These are phyloP conservation scores for Penicillium sp. DNA, from an alignment of 2,329 filamentous ascomycete genomes.

Conservation along the genomic window DNA sequence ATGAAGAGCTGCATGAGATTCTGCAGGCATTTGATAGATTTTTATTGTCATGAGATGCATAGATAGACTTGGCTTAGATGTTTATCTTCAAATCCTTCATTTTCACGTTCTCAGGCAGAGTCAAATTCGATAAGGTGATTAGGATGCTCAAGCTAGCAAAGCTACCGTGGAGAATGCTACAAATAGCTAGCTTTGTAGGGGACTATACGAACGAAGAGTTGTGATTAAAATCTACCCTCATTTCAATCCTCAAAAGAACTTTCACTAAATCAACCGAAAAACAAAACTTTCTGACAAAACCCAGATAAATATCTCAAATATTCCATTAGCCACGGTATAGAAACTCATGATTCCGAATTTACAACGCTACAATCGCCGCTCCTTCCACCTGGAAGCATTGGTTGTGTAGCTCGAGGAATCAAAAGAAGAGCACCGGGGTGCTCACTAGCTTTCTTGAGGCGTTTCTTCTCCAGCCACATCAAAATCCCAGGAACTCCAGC, in stretches of 20 bases:
- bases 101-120: background rate
- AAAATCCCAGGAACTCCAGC: conserved; percentile 29
- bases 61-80: background rate
- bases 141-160: background rate
- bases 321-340: background rate
- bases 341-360: background rate
- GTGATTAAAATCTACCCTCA: background rate
- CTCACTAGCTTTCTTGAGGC: background rate
- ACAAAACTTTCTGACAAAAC: background rate
- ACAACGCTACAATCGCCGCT: background rate
- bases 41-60: conserved; percentile 6
- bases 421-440: background rate
- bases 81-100: background rate
- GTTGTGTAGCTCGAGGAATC: background rate
- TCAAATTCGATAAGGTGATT: background rate
- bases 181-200: background rate
- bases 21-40: conserved; percentile 21
- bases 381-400: no score
- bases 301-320: background rate
- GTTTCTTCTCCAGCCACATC: conserved; percentile 6
- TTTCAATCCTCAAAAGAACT: no score
- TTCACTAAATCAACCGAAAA: background rate
- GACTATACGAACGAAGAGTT: no score
- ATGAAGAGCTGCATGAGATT: conserved; percentile 16
- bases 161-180: background rate